Base-by-base conservation (phyloP, 352 stramenopile species). In the Thalassiosira livingstoniorum region DNA sequence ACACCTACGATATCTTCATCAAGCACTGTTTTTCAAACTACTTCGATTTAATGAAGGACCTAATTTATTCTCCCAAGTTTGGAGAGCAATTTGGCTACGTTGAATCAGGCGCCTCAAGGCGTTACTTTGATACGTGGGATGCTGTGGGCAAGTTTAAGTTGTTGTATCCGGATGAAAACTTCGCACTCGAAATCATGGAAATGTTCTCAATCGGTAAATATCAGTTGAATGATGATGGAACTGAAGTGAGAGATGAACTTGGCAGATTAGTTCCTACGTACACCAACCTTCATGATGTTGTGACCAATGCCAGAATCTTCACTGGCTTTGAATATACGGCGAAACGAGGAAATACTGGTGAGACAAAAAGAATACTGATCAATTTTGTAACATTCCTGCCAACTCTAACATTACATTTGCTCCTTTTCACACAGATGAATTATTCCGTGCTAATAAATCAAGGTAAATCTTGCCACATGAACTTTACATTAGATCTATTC, bases 21-120 rank as follows among this genome's bases (percentile, higher is more conserved):
- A 54, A 83, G 29, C 68, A 94, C 70, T 90, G 87, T 53, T 93
- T 93, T 61, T 85, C 85, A 10, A 86, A 71, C 29, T 93, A 92
- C 64, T 80, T 85, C 45, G 76, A 85, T 43, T 64, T 91, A 53
- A 35, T 91, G n/a, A 86, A 91, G 53, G 82, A 87, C 47, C 80
- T 91, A 67, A 83, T 82, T 18, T 87, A 75, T 21, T 83, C 75
- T 61, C 82, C 84, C 2, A 90, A 87, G 25, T 84, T 86, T 67
- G 82, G 60, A 23, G 78, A 85, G 32, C 82, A 90, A 62, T 82
- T 87, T 43, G 82, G 53, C 54, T 88, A 75, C 62, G 71, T 70
- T 10, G 77, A 69, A 27, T 81, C 63, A 34, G 62, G 64, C 21
- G 81, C 84, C 1, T 80, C 76, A 15, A n/a, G 23, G 21, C 37